Conservation (phyloP, 805 yeast genomes). For the Candida corydali region DNA sequence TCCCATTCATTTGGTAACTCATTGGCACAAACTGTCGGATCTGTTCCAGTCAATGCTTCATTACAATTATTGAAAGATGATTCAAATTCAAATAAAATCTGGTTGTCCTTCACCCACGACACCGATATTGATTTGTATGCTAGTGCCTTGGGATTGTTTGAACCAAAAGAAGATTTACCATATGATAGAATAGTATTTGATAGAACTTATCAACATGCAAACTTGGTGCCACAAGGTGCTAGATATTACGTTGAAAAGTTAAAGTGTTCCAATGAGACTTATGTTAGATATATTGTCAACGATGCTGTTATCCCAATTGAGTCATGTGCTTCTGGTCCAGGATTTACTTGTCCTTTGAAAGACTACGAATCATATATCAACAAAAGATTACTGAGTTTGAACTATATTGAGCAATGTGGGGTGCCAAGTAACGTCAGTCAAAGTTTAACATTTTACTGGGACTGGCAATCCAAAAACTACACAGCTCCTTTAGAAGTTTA, state of each 20-base stretch:
- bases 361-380: constrained; percentile 9
- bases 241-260: constrained; percentile 48
- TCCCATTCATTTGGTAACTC: constrained; percentile 58
- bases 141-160: constrained; percentile 56
- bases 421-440: constrained; percentile 11
- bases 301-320: constrained; percentile 53
- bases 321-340: constrained; percentile 50
- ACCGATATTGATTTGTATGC: constrained; percentile 54
- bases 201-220: constrained; percentile 23
- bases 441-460: constrained; percentile 22
- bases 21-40: constrained; percentile 53
- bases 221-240: constrained; percentile 58
- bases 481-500: constrained; percentile 13
- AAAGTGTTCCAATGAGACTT: constrained; percentile 37
- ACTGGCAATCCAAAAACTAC: constrained; percentile 15
- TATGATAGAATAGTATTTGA: constrained; percentile 26
- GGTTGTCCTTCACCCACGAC: constrained; percentile 70
- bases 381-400: constrained; percentile 10
- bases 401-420: constrained; percentile 13
- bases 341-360: constrained; percentile 37
- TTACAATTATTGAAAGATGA: constrained; percentile 36
- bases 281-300: constrained; percentile 46
- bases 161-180: constrained; percentile 37
- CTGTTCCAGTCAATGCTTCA: constrained; percentile 44
- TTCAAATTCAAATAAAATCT: constrained; percentile 43